These are phyloP conservation scores for Ehretia macrophylla DNA, from an alignment of 257 asterid genomes.

Conservation along the genomic window DNA sequence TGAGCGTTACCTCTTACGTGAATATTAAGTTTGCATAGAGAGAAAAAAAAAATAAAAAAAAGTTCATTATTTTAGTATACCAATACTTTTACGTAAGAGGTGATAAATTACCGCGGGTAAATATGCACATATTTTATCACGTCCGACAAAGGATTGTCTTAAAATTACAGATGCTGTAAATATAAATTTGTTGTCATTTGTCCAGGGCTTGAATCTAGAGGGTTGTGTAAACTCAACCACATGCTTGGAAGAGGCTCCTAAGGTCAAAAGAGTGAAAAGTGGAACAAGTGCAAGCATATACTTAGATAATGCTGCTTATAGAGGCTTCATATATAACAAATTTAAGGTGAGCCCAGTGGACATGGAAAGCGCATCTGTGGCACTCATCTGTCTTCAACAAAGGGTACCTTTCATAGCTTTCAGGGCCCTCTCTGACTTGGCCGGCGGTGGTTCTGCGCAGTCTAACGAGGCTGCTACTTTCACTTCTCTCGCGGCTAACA, in stretches of 20 bases:
- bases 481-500: not conserved
- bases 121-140: too few relatives aligned
- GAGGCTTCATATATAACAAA: conserved; percentile 17
- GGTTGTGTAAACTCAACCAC: conserved; percentile 14
- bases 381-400: conserved; percentile 23
- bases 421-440: conserved; percentile 26
- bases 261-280: conserved; percentile 16
- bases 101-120: too few relatives aligned
- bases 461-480: not conserved
- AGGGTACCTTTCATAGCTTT: conserved; percentile 16
- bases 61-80: too few relatives aligned
- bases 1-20: not conserved
- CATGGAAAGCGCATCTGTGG: conserved; percentile 32
- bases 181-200: too few relatives aligned
- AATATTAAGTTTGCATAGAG: not conserved
- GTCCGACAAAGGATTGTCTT: too few relatives aligned
- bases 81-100: too few relatives aligned
- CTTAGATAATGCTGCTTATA: conserved; percentile 24
- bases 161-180: too few relatives aligned
- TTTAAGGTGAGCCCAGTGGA: conserved; percentile 28
- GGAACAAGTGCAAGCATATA: conserved; percentile 22
- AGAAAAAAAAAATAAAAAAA: too few relatives aligned
- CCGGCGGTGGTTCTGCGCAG: conserved; percentile 13
- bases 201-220: conserved; percentile 14
- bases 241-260: conserved; percentile 17